phyloP scores from a whole-genome alignment of 1,284 basidiomycete genomes.

The Cryptococcus sp. region DNA sequence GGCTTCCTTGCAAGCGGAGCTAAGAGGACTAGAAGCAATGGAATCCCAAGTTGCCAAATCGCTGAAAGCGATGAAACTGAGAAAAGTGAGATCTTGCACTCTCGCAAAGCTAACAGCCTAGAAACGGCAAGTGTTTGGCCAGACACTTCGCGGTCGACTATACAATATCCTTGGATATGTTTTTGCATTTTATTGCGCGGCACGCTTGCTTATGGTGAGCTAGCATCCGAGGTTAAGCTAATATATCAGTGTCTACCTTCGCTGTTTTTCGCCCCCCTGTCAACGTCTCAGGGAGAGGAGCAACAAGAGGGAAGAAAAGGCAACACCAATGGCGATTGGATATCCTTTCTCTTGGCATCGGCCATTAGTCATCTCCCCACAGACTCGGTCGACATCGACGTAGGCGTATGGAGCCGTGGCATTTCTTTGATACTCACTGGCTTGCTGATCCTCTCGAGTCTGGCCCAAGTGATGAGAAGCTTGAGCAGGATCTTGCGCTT shows the following conservation, averaged over 20 bases:
- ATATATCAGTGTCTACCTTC: constrained; percentile 45
- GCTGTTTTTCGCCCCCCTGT: constrained; percentile 40
- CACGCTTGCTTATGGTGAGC: constrained; percentile 48
- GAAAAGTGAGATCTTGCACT: constrained; percentile 28
- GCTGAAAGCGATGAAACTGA: constrained; percentile 43
- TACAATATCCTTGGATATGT: constrained; percentile 49
- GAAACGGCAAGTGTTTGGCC: constrained; percentile 48
- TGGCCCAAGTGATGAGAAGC: constrained; percentile 51
- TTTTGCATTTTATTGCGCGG: constrained; percentile 51
- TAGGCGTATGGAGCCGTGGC: constrained; percentile 44
- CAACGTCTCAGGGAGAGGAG: constrained; percentile 27
- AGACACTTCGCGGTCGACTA: constrained; percentile 41
- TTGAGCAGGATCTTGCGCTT: constrained; percentile 48
- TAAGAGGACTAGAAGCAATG: constrained; percentile 48
- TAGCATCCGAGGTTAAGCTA: background rate
- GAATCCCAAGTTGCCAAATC: constrained; percentile 44
- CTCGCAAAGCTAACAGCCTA: constrained; percentile 11
- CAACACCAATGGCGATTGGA: constrained; percentile 54
- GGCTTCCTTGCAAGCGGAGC: constrained; percentile 36
- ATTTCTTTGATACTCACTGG: constrained; percentile 53
- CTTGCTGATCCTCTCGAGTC: constrained; percentile 45
- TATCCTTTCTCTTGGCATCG: constrained; percentile 51
- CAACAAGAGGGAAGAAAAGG: constrained; percentile 34
- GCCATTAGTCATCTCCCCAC: constrained; percentile 46
- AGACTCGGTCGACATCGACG: constrained; percentile 44